Base-by-base conservation (phyloP, 202 grass and related monocot species). In the Eragrostis tef region DNA sequence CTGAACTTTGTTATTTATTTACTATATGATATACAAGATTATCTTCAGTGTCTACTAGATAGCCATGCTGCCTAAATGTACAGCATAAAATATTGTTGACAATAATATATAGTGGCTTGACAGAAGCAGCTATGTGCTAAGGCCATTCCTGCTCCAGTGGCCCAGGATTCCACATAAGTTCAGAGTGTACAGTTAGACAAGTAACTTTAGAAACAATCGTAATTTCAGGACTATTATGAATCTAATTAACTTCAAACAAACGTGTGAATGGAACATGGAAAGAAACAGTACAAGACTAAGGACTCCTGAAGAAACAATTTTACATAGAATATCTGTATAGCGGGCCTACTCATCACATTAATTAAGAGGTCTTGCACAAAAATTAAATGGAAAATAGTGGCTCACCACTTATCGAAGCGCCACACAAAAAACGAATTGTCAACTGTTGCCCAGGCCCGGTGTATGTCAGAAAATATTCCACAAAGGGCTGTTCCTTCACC, bases 401-500 rank as follows among this genome's bases (percentile, higher is more conserved):
- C 45, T 83, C 86, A 98, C 95, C 95, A 94, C 87, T 98, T 98
- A 85, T 98, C 90, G 78, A 93, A 94, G 56, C 90, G 88, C 95
- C 95, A 98, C 63, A 88, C 49, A 63, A 94, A 98, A 86, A 94
- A 81, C 44, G 92, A 98, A 81, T 93, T 94, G 73, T 98, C 95
- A 78, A 98, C 95, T 10, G 95, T 94, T 83, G 95, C 95, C 95
- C 95, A 98, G 31, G 95, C 90, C 50, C 88, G 86, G 60, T 89
- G 92, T 71, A 98, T 90, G 78, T 93, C 95, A 57, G 90, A 67
- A 81, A 98, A 98, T 69, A 98, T 91, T 72, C 95, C 95, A 86
- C 95, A 98, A 56, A 94, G 84, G 12, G 95, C 89, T 66, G 95
- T 98, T 89, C 92, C 95, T 94, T 98, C 95, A 66, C 92, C 95